A percentile compares a stretch with the other conserved stretches of the same genome.
Evolutionary conservation across 2,329 filamentous ascomycete genomes (phyloP).

Genomic region (Periglandula ipomoeae): DNA sequence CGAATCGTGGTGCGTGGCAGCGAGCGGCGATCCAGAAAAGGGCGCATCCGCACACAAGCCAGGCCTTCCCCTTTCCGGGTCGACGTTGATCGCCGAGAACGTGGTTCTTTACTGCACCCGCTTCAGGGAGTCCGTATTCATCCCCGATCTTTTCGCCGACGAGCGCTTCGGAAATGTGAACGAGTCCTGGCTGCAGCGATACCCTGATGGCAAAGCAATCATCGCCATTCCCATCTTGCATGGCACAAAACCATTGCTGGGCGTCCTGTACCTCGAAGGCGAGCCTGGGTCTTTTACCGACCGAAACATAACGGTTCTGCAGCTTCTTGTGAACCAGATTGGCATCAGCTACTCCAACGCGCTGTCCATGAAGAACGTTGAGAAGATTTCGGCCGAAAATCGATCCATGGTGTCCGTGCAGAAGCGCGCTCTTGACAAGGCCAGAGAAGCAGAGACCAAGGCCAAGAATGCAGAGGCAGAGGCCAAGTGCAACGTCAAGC

Average conservation of each 20-base stretch:
- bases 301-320: slow-evolving; percentile 56
- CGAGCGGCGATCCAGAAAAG: slow-evolving; percentile 61
- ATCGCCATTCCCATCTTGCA: slow-evolving; percentile 75
- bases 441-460: slow-evolving; percentile 63
- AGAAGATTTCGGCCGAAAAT: slow-evolving; percentile 71
- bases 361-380: slow-evolving; percentile 58
- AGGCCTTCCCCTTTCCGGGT: slow-evolving; percentile 54
- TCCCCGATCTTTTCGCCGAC: slow-evolving; percentile 63
- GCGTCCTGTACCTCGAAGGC: slow-evolving; percentile 67
- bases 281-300: slow-evolving; percentile 70
- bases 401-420: slow-evolving; percentile 70
- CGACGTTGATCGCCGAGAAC: slow-evolving; percentile 64
- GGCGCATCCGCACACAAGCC: slow-evolving; percentile 59
- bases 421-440: slow-evolving; percentile 63
- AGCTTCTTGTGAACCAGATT: slow-evolving; percentile 71
- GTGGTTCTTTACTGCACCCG: slow-evolving; percentile 69
- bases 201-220: slow-evolving; percentile 62
- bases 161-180: slow-evolving; percentile 71
- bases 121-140: slow-evolving; percentile 66
- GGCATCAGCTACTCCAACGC: slow-evolving; percentile 63
- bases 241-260: slow-evolving; percentile 59
- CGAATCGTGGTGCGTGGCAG: slow-evolving; percentile 61
- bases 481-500: slow-evolving; percentile 68
- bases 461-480: slow-evolving; percentile 69
- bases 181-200: slow-evolving; percentile 57